Evolutionary conservation across 2,329 filamentous ascomycete species (phyloP), one percentile per base, ranked within the genome.

Genomic region (Pseudovirgaria hyperparasitica): DNA sequence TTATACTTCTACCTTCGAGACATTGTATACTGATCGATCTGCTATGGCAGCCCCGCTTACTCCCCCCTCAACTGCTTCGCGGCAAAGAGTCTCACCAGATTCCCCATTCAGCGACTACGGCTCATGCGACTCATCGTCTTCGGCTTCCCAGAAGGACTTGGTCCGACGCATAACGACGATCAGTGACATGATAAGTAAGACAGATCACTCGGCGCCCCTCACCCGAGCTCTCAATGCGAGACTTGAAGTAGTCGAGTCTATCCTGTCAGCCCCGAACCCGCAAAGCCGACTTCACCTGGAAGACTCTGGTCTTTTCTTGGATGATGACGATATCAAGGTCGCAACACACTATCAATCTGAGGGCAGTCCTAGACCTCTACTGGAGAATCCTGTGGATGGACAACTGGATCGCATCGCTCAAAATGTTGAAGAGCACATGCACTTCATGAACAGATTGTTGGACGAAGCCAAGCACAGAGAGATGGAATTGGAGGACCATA

Each of bases 51-150:
- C 25, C 27, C 12, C 26, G 15, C 12, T 23, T 28, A 13, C 22
- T 10, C 16, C 25, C 12, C 5, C 11, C 29, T 5, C 10, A n/a
- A n/a, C 13, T 17, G n/a, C 12, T n/a, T 5, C 11, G 19, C 11
- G 19, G 17, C 11, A 37, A 15, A 21, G 29, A 42, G 33, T 26
- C 41, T 16, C n/a, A n/a, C n/a, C n/a, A n/a, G 44, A 52, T 28
- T 57, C 54, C 25, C 54, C 54, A 3, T 56, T 54, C 37, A 51
- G 45, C 30, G 54, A 58, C 37, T 57, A 57, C 37, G 54, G 40
- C 9, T 50, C 44, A 4, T 26, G 38, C 16, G 15, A 18, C 4
- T 15, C 15, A 12, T 14, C 17, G 11, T 15, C 16, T 13, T 16
- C 21, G 19, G 26, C 22, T 26, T 23, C 28, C 23, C 29, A 31